Conservation (phyloP, 208 protist species). For the Trypanosoma mega region DNA sequence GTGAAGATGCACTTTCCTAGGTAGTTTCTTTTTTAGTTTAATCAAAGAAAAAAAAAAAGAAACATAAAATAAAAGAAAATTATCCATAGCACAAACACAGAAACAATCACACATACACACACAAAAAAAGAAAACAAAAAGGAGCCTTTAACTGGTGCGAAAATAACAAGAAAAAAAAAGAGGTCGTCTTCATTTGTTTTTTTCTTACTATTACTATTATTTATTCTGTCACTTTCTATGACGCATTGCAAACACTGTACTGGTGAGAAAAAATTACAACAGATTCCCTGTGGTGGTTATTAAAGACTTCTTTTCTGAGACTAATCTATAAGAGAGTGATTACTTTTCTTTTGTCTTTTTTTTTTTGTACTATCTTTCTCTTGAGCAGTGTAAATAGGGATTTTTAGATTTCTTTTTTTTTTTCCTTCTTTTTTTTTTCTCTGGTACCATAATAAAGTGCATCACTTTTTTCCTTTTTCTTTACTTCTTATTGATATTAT, state of each 20-base stretch:
- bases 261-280: constrained; percentile 18
- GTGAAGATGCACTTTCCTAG: constrained; percentile 61
- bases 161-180: constrained; percentile 15
- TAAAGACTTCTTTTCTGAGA: too few relatives aligned
- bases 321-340: too few relatives aligned
- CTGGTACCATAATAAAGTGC: constrained; percentile 3
- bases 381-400: too few relatives aligned
- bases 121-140: constrained; percentile 1
- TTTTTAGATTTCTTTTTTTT: too few relatives aligned
- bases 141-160: too few relatives aligned
- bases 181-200: constrained; percentile 19
- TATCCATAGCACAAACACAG: constrained; percentile 2
- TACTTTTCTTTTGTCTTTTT: too few relatives aligned
- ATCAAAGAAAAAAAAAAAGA: constrained; percentile 3
- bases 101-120: constrained; percentile 7
- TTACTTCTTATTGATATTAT: background rate
- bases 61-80: constrained; percentile 5
- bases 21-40: constrained; percentile 13
- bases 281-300: too few relatives aligned
- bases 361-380: too few relatives aligned
- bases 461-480: background rate
- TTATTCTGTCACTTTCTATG: too few relatives aligned
- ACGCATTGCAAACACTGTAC: constrained; percentile 14
- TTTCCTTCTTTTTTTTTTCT: constrained; percentile 2
- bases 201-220: constrained; percentile 21